These are phyloP conservation scores for Lactarius deliciosus DNA, from an alignment of 768 basidiomycete species.

Conservation along the genomic window DNA sequence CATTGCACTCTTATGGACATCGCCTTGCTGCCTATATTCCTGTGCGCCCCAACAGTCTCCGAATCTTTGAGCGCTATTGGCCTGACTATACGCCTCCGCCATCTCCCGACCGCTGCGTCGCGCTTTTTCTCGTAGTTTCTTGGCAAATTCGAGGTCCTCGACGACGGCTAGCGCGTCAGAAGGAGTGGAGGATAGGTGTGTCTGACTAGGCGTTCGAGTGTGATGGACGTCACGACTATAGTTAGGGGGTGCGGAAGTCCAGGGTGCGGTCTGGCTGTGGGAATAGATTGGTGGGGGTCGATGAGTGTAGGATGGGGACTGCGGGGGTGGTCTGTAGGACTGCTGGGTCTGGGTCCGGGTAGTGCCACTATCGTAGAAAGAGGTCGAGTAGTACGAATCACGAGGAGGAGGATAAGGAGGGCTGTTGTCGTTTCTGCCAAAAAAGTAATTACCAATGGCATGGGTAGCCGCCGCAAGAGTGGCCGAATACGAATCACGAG, in stretches of 20 bases:
- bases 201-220: background rate
- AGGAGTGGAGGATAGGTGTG: background rate
- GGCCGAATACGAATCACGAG: too few relatives aligned
- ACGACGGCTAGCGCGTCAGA: background rate
- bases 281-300: background rate
- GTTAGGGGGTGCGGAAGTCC: background rate
- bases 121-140: slow-evolving; percentile 7
- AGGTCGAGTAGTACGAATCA: background rate
- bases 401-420: too few relatives aligned
- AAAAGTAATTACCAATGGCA: background rate
- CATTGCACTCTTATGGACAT: background rate
- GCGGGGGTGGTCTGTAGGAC: background rate
- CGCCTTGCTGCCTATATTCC: background rate
- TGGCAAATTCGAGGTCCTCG: background rate
- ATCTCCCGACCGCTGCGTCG: background rate
- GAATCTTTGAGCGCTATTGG: slow-evolving; percentile 1
- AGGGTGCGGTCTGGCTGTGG: background rate
- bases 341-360: background rate
- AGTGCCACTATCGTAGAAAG: background rate
- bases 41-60: background rate
- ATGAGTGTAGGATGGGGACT: background rate
- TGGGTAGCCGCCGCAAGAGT: background rate
- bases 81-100: background rate
- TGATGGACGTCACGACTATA: background rate
- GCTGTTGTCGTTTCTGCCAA: background rate